Percentiles rank a stretch among this genome's conserved stretches.
These are phyloP conservation scores for Nicotiana noctiflora DNA, from an alignment of 257 asterid species.

Conservation along the genomic window DNA sequence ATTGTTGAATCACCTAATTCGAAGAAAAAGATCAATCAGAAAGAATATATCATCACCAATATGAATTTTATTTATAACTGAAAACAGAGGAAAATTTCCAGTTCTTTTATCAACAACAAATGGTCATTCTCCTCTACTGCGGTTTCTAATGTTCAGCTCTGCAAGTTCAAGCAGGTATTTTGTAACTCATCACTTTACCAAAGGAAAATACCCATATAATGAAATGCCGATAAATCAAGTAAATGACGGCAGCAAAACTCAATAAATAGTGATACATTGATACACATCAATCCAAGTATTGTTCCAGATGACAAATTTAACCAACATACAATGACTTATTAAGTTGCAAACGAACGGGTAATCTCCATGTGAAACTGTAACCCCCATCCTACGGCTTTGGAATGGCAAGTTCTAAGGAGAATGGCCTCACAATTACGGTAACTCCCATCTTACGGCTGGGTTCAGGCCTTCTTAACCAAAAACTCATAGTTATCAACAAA, in stretches of 20 bases:
- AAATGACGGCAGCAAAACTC: background rate
- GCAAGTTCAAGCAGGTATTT: background rate
- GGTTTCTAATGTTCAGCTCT: background rate
- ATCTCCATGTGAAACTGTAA: background rate
- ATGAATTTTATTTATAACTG: background rate
- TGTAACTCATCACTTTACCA: background rate
- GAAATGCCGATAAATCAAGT: background rate
- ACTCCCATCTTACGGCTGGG: background rate
- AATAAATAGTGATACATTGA: slow-evolving; percentile 4
- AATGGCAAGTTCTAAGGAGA: background rate
- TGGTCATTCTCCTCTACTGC: too few species aligned
- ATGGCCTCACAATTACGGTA: slow-evolving; percentile 8
- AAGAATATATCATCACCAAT: background rate
- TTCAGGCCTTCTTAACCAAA: slow-evolving; percentile 5
- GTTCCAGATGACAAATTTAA: background rate
- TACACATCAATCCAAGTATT: slow-evolving; percentile 1
- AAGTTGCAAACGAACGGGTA: background rate
- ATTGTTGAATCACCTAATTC: background rate
- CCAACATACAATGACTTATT: slow-evolving; percentile 12
- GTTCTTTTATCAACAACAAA: too few species aligned
- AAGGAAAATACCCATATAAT: background rate
- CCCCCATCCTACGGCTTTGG: background rate
- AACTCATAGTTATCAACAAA: background rate
- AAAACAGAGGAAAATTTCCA: too few species aligned
- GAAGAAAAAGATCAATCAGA: background rate